phyloP scores from a whole-genome alignment of 805 yeast genomes.

The Scheffersomyces ergatensis region DNA sequence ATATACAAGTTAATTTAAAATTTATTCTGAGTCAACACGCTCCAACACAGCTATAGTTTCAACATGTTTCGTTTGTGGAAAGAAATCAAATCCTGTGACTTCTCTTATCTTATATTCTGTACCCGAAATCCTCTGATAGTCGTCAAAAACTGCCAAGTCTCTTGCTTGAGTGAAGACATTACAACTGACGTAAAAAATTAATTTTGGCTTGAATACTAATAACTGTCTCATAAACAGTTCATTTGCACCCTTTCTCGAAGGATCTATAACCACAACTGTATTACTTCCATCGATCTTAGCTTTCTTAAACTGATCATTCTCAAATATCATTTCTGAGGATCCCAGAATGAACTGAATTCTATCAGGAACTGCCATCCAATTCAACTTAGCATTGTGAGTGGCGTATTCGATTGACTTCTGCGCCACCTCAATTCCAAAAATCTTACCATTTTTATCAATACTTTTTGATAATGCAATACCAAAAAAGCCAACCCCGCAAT shows the following conservation, averaged over 20 bases:
- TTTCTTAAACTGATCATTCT: constrained; percentile 17
- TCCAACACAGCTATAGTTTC: constrained; percentile 52
- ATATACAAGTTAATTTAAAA: background rate
- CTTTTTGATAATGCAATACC: constrained; percentile 33
- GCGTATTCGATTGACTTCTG: constrained; percentile 32
- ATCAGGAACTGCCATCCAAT: constrained; percentile 27
- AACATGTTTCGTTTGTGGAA: constrained; percentile 59
- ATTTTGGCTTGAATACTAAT: constrained; percentile 31
- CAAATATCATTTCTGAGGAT: constrained; percentile 34
- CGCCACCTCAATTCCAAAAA: constrained; percentile 42
- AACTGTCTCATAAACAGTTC: constrained; percentile 33
- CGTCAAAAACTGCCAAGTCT: constrained; percentile 30
- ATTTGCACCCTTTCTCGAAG: constrained; percentile 43
- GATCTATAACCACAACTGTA: constrained; percentile 41
- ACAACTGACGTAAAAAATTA: constrained; percentile 42
- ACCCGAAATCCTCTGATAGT: constrained; percentile 13
- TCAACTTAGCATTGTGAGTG: constrained; percentile 35
- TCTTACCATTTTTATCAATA: constrained; percentile 26
- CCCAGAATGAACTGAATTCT: constrained; percentile 35
- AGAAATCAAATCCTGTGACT: constrained; percentile 43
- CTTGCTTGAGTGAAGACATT: constrained; percentile 47
- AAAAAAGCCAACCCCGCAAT: constrained; percentile 47
- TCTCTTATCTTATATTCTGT: constrained; percentile 18
- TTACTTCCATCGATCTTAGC: constrained; percentile 28
- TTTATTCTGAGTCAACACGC: constrained; percentile 14